These are phyloP conservation scores for Dipteronia sinensis DNA, from an alignment of 345 rosid species.

Conservation along the genomic window DNA sequence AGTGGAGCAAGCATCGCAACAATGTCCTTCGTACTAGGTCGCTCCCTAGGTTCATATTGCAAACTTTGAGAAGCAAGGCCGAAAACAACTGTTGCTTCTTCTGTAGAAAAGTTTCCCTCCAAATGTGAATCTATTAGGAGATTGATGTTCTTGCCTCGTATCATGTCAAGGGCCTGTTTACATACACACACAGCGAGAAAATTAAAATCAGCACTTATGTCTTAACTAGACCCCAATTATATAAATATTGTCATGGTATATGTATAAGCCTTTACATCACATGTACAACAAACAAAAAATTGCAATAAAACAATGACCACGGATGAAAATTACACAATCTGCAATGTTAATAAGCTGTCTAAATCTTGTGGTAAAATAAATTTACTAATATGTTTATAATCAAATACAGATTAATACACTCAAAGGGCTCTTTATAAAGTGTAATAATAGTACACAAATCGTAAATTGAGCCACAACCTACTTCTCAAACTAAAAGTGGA, in stretches of 20 bases:
- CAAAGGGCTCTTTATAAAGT: neutral
- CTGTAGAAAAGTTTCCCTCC: slow-evolving; percentile 85
- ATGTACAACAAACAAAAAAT: neutral
- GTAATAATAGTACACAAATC: neutral
- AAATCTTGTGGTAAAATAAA: neutral
- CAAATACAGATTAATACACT: neutral
- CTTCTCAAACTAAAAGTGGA: neutral
- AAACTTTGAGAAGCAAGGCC: slow-evolving; percentile 85
- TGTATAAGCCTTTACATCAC: neutral
- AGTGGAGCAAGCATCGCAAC: slow-evolving; percentile 71
- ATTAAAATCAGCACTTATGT: slow-evolving; percentile 1
- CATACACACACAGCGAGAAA: slow-evolving; percentile 22
- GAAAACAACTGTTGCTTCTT: slow-evolving; percentile 82
- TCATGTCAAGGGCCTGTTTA: slow-evolving; percentile 94
- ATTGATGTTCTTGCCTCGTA: slow-evolving; percentile 70
- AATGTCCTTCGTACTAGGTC: slow-evolving; percentile 83
- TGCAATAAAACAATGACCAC: neutral
- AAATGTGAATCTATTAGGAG: slow-evolving; percentile 91
- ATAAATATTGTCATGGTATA: neutral
- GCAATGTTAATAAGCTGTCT: neutral
- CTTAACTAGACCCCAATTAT: neutral
- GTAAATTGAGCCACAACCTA: neutral
- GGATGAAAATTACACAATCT: neutral
- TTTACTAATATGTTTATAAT: slow-evolving; percentile 6
- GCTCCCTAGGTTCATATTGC: slow-evolving; percentile 93